Evolutionary conservation across 1,284 basidiomycete species (phyloP).

Genomic region (Ceratobasidium sp.): DNA sequence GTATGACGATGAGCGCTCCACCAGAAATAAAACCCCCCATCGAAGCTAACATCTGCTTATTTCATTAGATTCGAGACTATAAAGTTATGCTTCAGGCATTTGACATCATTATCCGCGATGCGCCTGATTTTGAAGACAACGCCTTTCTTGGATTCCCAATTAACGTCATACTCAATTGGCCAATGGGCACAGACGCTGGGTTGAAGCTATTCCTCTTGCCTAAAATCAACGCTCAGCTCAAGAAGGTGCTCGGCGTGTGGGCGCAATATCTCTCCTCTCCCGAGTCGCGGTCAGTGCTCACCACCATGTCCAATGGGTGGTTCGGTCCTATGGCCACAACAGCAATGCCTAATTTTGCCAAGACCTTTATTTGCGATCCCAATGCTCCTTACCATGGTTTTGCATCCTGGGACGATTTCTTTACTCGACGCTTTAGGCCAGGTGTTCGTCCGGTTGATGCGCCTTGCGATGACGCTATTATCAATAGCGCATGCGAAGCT

Average conservation of each 20-base stretch:
- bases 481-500: conserved; percentile 45
- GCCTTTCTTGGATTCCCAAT: conserved; percentile 57
- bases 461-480: conserved; percentile 48
- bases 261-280: conserved; percentile 48
- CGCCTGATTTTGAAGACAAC: conserved; percentile 51
- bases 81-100: conserved; percentile 54
- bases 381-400: conserved; percentile 48
- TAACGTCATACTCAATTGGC: conserved; percentile 48
- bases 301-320: conserved; percentile 46
- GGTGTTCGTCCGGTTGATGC: conserved; percentile 48
- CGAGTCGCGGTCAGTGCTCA: conserved; percentile 47
- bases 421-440: conserved; percentile 47
- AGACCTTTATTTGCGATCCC: conserved; percentile 50
- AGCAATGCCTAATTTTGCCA: conserved; percentile 43
- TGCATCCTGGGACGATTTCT: conserved; percentile 51
- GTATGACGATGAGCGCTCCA: not conserved
- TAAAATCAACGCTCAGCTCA: conserved; percentile 18
- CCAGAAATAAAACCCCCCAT: conserved; percentile 7
- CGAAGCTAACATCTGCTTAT: not conserved
- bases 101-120: conserved; percentile 53
- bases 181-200: conserved; percentile 13
- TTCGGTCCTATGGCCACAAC: conserved; percentile 46
- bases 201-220: conserved; percentile 10
- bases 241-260: conserved; percentile 44
- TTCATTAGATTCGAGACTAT: conserved; percentile 54